These are phyloP conservation scores for Penicillium capsulatum DNA, from an alignment of 2,329 filamentous ascomycete species.

Conservation along the genomic window DNA sequence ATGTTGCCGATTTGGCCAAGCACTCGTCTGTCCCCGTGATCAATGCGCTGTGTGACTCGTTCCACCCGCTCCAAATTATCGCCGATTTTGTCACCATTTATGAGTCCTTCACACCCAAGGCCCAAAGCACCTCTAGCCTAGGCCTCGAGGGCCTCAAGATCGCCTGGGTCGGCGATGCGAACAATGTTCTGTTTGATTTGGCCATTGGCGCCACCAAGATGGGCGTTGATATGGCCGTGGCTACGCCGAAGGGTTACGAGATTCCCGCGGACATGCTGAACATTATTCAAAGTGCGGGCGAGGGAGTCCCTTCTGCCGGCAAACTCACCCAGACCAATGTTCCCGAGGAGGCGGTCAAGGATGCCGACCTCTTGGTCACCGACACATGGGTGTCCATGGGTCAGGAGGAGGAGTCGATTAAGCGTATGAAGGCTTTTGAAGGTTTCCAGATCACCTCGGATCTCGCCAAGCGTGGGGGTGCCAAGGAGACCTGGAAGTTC, in stretches of 20 bases:
- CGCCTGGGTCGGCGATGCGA: slow-evolving; percentile 94
- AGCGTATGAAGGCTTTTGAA: slow-evolving; percentile 73
- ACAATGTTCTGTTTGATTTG: slow-evolving; percentile 94
- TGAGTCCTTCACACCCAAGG: slow-evolving; percentile 63
- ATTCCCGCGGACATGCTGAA: slow-evolving; percentile 72
- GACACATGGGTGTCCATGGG: slow-evolving; percentile 99
- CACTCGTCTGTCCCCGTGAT: slow-evolving; percentile 76
- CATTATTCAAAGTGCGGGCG: slow-evolving; percentile 63
- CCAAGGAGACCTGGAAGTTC: slow-evolving; percentile 88
- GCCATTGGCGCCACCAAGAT: slow-evolving; percentile 83
- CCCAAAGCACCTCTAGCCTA: slow-evolving; percentile 46
- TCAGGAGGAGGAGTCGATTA: slow-evolving; percentile 78
- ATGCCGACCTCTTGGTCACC: slow-evolving; percentile 85
- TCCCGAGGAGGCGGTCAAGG: slow-evolving; percentile 79
- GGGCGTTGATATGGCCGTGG: slow-evolving; percentile 80
- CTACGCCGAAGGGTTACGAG: slow-evolving; percentile 77
- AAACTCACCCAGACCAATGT: slow-evolving; percentile 69
- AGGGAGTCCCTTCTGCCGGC: slow-evolving; percentile 56
- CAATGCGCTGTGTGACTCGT: slow-evolving; percentile 83
- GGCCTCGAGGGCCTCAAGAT: slow-evolving; percentile 81
- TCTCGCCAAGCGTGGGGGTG: slow-evolving; percentile 76
- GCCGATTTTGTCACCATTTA: slow-evolving; percentile 90
- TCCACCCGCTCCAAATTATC: slow-evolving; percentile 89
- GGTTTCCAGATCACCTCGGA: slow-evolving; percentile 91
- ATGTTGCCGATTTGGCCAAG: slow-evolving; percentile 66